Base-by-base conservation (phyloP, 352 stramenopile species). In the Blastocystis hominis region DNA sequence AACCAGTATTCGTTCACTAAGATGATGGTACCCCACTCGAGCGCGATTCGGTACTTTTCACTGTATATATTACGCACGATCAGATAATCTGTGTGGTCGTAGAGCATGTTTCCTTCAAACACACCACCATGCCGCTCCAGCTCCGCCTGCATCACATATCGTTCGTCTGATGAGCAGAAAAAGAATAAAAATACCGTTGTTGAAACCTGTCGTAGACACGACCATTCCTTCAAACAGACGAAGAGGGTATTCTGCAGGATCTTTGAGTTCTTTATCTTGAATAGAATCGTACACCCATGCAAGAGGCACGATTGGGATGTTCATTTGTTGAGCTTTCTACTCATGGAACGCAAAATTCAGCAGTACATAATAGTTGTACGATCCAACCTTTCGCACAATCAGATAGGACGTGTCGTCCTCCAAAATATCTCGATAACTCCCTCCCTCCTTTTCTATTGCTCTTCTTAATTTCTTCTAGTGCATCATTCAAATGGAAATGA, bases 1-100 rank as follows among this genome's bases (percentile, higher is more conserved):
- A 84, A 20, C 72, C 72, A 84, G 30, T 53, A 84, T 34, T 84
- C 72, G 30, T 84, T 84, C 36, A 84, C 72, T n/a, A 68, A 68
- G 20, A 30, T 84, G n/a, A 84, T 64, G 4, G 34, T 72, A 34
- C 62, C 20, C 72, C 72, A 84, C 50, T 66, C 2, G 5, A 66
- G 40, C 24, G 72, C 46, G 3, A 24, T 68, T 17, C 15, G 47
- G 30, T 84, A 84, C 50, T 84, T 84, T 20, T 84, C 72, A 46
- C 72, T 84, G 6, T 24, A 17, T 20, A 53, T 84, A 9, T 84
- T 84, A 6, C 72, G 72, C 9, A 68, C 72, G 47, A 84, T 84
- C 47, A 84, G 50, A 34, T 84, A 84, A 46, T 84, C 53, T n/a
- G 72, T 84, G 40, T 84, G 47, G 36, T 84, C 72, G 34, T 66